phyloP scores from a whole-genome alignment of 2,329 filamentous ascomycete genomes.

The Neonectria magnoliae region DNA sequence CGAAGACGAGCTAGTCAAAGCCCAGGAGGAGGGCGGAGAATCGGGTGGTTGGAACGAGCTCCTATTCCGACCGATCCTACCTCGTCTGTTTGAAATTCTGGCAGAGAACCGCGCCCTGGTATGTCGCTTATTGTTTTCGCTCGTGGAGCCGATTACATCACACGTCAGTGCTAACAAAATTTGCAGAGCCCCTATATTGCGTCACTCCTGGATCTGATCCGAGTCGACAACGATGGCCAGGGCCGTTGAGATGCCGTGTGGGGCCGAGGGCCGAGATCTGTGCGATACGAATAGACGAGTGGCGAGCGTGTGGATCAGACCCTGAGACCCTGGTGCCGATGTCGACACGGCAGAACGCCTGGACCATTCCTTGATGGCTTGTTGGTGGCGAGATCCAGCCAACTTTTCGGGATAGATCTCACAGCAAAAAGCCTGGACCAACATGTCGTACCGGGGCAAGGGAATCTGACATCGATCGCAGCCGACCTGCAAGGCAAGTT shows the following conservation, averaged over 20 bases:
- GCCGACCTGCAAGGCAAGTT: conserved; percentile 16
- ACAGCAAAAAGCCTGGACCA: conserved; percentile 8
- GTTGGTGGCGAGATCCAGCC: conserved; percentile 9
- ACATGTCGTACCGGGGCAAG: conserved; percentile 19
- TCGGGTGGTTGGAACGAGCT: conserved; percentile 72
- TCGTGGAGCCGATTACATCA: conserved; percentile 10
- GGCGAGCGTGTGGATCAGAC: conserved; percentile 19
- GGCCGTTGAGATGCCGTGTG: conserved; percentile 30
- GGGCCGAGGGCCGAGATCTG: conserved; percentile 20
- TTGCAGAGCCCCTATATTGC: conserved; percentile 53
- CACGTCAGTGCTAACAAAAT: conserved; percentile 27
- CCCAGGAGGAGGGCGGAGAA: conserved; percentile 56
- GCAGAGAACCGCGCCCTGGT: conserved; percentile 73
- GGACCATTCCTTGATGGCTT: conserved; percentile 11
- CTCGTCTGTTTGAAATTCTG: conserved; percentile 74
- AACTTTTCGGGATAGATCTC: conserved; percentile 20
- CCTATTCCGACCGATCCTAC: conserved; percentile 73
- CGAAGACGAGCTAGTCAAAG: conserved; percentile 63
- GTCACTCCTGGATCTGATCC: conserved; percentile 53
- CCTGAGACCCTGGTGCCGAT: conserved; percentile 8
- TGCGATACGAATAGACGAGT: conserved; percentile 6
- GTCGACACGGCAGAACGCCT: conserved; percentile 13
- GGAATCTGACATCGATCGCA: conserved; percentile 13
- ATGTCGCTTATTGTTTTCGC: conserved; percentile 41
- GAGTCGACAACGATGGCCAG: conserved; percentile 42